Conservation (phyloP, 164 flowering plant species). For the Aristolochia fimbriata region DNA sequence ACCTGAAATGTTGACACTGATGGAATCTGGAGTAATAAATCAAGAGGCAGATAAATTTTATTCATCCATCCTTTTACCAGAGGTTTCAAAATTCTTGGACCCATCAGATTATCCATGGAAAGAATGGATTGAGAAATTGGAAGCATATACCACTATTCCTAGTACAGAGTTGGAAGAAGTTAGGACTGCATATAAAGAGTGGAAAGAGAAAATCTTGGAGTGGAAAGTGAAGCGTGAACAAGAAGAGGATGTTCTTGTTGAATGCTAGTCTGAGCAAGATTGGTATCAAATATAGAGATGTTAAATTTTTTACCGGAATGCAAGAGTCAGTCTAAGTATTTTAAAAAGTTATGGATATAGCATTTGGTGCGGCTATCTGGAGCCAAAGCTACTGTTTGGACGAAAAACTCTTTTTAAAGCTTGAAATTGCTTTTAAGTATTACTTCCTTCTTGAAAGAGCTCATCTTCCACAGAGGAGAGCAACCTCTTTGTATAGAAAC, state of each 20-base stretch:
- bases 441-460: too few species aligned
- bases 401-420: too few species aligned
- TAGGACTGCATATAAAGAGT: slow-evolving; percentile 50
- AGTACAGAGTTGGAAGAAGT: slow-evolving; percentile 57
- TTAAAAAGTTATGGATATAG: too few species aligned
- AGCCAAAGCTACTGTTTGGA: too few species aligned
- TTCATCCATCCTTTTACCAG: slow-evolving; percentile 43
- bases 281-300: too few species aligned
- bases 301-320: too few species aligned
- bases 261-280: not conserved
- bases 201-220: slow-evolving; percentile 38
- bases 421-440: too few species aligned
- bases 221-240: not conserved
- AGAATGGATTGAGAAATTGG: slow-evolving; percentile 66
- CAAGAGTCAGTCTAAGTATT: too few species aligned
- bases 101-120: slow-evolving; percentile 60
- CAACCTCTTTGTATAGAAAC: too few species aligned
- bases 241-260: not conserved
- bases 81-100: slow-evolving; percentile 55
- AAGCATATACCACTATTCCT: slow-evolving; percentile 54
- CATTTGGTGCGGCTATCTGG: too few species aligned
- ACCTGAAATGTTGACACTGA: slow-evolving; percentile 49
- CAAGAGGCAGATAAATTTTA: slow-evolving; percentile 53
- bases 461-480: too few species aligned
- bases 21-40: slow-evolving; percentile 57